Conservation (phyloP, 2,329 filamentous ascomycete genomes). For the Dothistroma pini region DNA sequence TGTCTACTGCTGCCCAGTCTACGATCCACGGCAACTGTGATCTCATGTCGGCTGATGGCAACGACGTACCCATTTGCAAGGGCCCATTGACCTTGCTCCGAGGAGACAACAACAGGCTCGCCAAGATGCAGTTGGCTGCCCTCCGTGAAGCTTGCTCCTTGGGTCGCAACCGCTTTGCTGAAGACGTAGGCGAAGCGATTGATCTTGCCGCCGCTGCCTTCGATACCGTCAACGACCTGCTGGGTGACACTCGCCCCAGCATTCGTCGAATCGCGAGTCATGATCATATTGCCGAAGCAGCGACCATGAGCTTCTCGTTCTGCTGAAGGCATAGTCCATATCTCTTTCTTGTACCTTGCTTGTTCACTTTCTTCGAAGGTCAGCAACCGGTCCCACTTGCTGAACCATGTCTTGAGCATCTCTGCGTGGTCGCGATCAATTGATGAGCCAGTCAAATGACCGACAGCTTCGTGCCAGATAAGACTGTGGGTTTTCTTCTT, state of each 20-base stretch:
- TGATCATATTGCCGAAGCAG: slow-evolving; percentile 83
- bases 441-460: slow-evolving; percentile 26
- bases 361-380: slow-evolving; percentile 93
- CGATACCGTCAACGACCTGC: slow-evolving; percentile 28
- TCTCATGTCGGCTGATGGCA: slow-evolving; percentile 67
- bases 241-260: slow-evolving; percentile 18
- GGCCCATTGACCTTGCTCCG: slow-evolving; percentile 92
- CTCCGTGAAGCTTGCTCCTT: slow-evolving; percentile 79
- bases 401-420: slow-evolving; percentile 74
- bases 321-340: slow-evolving; percentile 92
- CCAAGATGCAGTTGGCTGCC: slow-evolving; percentile 76
- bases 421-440: slow-evolving; percentile 46
- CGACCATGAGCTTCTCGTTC: slow-evolving; percentile 85
- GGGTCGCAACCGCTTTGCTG: slow-evolving; percentile 51
- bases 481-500: slow-evolving; percentile 32
- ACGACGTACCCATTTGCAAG: slow-evolving; percentile 89
- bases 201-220: slow-evolving; percentile 64
- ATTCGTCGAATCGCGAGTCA: slow-evolving; percentile 51
- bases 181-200: slow-evolving; percentile 89
- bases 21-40: slow-evolving; percentile 87
- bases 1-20: slow-evolving; percentile 82
- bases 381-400: slow-evolving; percentile 88
- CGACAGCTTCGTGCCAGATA: slow-evolving; percentile 70
- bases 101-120: slow-evolving; percentile 93
- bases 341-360: slow-evolving; percentile 78